These are phyloP conservation scores for Globisporangium paddicum DNA, from an alignment of 352 stramenopile species.

Conservation along the genomic window DNA sequence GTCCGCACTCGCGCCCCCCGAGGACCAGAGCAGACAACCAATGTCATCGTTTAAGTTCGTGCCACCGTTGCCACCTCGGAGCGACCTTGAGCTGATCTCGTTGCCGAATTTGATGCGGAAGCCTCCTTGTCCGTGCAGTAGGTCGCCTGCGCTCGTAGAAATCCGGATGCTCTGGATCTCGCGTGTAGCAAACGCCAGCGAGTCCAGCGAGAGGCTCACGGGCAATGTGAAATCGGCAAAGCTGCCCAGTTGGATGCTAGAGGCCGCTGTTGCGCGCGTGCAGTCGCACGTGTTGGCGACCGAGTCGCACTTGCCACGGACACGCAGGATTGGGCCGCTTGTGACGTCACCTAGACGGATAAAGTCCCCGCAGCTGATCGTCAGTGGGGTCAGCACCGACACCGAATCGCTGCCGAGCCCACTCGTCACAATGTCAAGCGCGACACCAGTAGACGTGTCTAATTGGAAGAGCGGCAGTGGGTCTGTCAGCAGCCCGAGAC, in stretches of 20 bases:
- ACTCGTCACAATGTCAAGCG: slow-evolving; percentile 27
- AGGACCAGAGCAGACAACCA: slow-evolving; percentile 76
- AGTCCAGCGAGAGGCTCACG: slow-evolving; percentile 39
- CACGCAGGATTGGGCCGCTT: slow-evolving; percentile 44
- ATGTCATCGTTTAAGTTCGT: slow-evolving; percentile 69
- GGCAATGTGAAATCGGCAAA: slow-evolving; percentile 29
- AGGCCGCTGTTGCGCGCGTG: slow-evolving; percentile 12
- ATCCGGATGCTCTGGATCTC: slow-evolving; percentile 73
- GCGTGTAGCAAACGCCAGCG: slow-evolving; percentile 40
- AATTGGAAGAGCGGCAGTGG: slow-evolving; percentile 54
- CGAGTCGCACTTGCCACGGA: slow-evolving; percentile 52
- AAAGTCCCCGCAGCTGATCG: slow-evolving; percentile 60
- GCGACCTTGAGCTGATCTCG: slow-evolving; percentile 82
- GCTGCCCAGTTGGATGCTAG: slow-evolving; percentile 39
- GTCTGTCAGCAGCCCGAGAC: slow-evolving; percentile 32
- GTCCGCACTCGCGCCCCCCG: slow-evolving; percentile 34
- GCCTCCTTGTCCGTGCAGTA: slow-evolving; percentile 58
- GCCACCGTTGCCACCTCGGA: slow-evolving; percentile 66
- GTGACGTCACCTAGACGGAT: slow-evolving; percentile 55
- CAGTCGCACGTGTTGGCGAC: slow-evolving; percentile 41
- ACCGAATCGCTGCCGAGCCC: slow-evolving; percentile 28
- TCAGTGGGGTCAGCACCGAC: slow-evolving; percentile 22
- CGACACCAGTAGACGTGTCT: slow-evolving; percentile 41
- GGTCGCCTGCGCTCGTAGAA: slow-evolving; percentile 18
- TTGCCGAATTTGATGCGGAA: slow-evolving; percentile 90